These are phyloP conservation scores for Chloromonas sp. DNA, from an alignment of 163 green algal species.

Conservation along the genomic window DNA sequence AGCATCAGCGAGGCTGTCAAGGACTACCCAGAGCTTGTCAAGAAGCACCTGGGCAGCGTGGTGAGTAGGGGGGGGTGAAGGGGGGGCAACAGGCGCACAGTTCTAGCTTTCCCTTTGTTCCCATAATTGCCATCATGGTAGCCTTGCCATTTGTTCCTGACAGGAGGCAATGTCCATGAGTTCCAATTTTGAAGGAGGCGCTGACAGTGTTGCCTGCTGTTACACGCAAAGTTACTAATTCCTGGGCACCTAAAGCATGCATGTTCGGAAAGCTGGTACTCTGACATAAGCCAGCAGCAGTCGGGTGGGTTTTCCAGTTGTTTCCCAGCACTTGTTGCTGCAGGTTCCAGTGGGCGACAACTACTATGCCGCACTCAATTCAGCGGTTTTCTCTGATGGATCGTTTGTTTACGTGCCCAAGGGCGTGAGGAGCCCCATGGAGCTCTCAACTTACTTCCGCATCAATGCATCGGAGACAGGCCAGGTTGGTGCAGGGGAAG, in stretches of 20 bases:
- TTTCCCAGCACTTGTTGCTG: conserved; percentile 2
- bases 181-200: no score
- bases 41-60: conserved; percentile 93
- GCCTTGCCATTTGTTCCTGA: no score
- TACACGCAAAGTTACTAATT: no score
- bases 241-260: no score
- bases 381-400: conserved; percentile 96
- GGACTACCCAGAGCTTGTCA: conserved; percentile 94
- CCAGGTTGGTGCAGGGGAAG: conserved; percentile 47
- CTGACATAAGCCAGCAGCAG: no score
- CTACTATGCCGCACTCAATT: conserved; percentile 97
- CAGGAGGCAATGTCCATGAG: no score
- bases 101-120: no score
- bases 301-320: neutral
- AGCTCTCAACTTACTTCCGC: conserved; percentile 98
- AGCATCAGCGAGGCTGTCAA: conserved; percentile 91
- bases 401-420: conserved; percentile 97
- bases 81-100: neutral
- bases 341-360: conserved; percentile 94
- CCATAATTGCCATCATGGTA: no score
- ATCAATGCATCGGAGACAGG: conserved; percentile 98
- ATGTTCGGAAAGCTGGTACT: no score
- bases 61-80: conserved; percentile 43
- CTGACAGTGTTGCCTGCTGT: no score
- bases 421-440: conserved; percentile 92